Conservation (phyloP, 1,139 yeast genomes). For the Entelexis paramagnoliae region DNA sequence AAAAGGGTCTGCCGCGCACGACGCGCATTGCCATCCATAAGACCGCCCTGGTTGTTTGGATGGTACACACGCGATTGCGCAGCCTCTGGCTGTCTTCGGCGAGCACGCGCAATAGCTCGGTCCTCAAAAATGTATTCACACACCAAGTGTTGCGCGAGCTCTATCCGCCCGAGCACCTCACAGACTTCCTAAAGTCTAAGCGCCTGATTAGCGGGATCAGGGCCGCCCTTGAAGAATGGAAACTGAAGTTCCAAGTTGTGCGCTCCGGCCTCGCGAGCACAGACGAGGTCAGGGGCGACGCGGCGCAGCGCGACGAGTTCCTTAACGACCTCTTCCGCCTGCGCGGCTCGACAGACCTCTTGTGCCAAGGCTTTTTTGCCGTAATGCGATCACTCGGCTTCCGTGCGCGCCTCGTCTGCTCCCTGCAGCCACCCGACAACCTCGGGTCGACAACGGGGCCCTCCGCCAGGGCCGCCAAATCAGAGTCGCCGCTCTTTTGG, state of each 20-base stretch:
- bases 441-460: constrained; percentile 34
- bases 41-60: constrained; percentile 17
- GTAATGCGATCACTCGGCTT: constrained; percentile 61
- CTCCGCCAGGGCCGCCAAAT: constrained; percentile 3
- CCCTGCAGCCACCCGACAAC: constrained; percentile 80
- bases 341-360: constrained; percentile 64
- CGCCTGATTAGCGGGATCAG: constrained; percentile 65
- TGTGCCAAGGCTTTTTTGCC: constrained; percentile 81
- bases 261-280: constrained; percentile 42
- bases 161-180: constrained; percentile 40
- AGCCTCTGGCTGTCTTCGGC: constrained; percentile 18
- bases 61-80: constrained; percentile 18
- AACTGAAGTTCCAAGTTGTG: constrained; percentile 45
- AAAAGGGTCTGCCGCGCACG: constrained; percentile 5
- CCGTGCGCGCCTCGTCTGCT: constrained; percentile 63
- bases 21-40: constrained; percentile 19
- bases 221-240: constrained; percentile 54
- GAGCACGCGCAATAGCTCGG: not conserved
- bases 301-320: constrained; percentile 25
- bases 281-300: constrained; percentile 21
- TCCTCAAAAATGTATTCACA: constrained; percentile 34
- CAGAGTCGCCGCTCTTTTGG: constrained; percentile 65
- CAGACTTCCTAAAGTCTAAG: constrained; percentile 43
- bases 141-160: constrained; percentile 39
- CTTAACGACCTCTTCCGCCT: constrained; percentile 23